These are phyloP conservation scores for Nymphaea thermarum DNA, from an alignment of 164 flowering plant species.

Conservation along the genomic window DNA sequence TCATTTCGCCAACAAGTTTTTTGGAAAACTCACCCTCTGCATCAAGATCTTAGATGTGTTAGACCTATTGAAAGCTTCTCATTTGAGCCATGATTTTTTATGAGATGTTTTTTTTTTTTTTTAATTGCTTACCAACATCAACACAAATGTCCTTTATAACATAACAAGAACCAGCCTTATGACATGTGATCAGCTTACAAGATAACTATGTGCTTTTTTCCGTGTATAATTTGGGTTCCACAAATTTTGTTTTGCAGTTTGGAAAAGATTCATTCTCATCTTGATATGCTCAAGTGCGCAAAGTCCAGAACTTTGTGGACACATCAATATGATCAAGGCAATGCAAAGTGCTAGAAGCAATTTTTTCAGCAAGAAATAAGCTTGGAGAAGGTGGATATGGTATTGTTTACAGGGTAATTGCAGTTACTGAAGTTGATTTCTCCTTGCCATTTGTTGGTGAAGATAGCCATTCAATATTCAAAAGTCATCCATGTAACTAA, in stretches of 20 bases:
- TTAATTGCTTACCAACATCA: conserved; percentile 43
- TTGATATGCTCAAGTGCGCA: too few species aligned
- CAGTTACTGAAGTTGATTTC: too few species aligned
- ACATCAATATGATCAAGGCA: too few species aligned
- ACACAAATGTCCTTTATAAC: conserved; percentile 49
- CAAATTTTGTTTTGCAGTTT: conserved; percentile 7
- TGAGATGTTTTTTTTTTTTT: conserved; percentile 23
- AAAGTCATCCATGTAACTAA: too few species aligned
- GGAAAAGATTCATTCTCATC: conserved; percentile 1
- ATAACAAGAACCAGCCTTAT: conserved; percentile 27
- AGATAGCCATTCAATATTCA: too few species aligned
- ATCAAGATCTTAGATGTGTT: conserved; percentile 14
- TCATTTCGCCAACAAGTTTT: conserved; percentile 6
- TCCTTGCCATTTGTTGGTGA: too few species aligned
- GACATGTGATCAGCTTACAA: conserved; percentile 30
- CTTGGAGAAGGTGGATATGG: too few species aligned
- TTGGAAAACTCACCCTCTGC: conserved; percentile 8
- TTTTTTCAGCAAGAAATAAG: too few species aligned
- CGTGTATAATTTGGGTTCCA: conserved; percentile 21
- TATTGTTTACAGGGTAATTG: too few species aligned
- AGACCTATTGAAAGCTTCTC: conserved; percentile 4
- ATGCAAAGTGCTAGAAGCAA: too few species aligned
- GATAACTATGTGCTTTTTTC: conserved; percentile 38
- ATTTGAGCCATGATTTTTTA: conserved; percentile 16
- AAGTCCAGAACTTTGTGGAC: too few species aligned